Evolutionary conservation across 331 rosid species (phyloP).

Genomic region (Acacia pycnantha): DNA sequence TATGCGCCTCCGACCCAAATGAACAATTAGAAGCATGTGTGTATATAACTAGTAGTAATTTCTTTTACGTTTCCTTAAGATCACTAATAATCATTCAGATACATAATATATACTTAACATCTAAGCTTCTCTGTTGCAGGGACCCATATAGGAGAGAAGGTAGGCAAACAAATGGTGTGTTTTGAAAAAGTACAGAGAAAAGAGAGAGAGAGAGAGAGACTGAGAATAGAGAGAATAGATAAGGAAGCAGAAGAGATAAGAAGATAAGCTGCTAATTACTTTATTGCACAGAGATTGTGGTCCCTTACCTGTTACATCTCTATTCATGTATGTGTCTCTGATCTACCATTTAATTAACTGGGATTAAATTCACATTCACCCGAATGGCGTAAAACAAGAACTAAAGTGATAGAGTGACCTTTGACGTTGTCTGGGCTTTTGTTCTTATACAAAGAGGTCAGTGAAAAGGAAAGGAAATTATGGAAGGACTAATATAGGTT

Average conservation of each 20-base stretch:
- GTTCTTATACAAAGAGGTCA: constrained; percentile 18
- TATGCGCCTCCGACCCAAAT: background rate
- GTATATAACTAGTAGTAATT: background rate
- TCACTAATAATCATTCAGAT: background rate
- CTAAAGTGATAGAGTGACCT: constrained; percentile 37
- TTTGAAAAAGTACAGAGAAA: background rate
- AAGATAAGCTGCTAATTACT: constrained; percentile 32
- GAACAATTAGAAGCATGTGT: background rate
- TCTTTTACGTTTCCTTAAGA: background rate
- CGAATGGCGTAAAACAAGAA: constrained; percentile 26
- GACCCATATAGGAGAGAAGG: constrained; percentile 29
- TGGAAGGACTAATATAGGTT: background rate
- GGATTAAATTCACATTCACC: constrained; percentile 36
- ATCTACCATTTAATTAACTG: constrained; percentile 14
- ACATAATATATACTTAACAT: constrained; percentile 2
- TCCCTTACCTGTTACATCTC: constrained; percentile 38
- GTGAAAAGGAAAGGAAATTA: constrained; percentile 2
- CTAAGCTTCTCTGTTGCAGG: constrained; percentile 32
- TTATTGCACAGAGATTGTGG: constrained; percentile 42
- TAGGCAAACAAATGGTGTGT: constrained; percentile 23
- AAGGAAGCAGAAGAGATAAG: constrained; percentile 32
- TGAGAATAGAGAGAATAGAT: background rate
- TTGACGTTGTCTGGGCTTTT: constrained; percentile 44
- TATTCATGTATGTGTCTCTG: constrained; percentile 17
- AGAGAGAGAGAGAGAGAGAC: background rate